Conservation (phyloP, 78 protist species). For the Emiliania huxleyi region DNA sequence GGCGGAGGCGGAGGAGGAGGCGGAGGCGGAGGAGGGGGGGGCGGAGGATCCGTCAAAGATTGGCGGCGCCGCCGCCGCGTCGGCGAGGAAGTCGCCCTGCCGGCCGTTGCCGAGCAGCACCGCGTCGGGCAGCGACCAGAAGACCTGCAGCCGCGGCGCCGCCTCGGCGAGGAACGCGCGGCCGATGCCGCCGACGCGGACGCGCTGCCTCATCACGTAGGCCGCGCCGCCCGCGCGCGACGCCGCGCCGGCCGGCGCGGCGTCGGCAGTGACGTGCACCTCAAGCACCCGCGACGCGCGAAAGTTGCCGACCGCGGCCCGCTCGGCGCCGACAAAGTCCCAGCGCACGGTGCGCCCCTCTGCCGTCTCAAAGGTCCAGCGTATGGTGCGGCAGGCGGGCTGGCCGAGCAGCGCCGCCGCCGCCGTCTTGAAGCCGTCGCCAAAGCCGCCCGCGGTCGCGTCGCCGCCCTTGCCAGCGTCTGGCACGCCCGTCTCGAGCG, state of each 20-base stretch:
- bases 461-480: not conserved
- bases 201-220: no score
- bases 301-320: not conserved
- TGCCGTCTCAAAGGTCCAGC: not conserved
- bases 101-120: not conserved
- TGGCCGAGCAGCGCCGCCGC: not conserved
- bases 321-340: not conserved
- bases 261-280: not conserved
- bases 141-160: not conserved
- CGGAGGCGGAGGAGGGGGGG: no score
- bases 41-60: no score
- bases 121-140: not conserved
- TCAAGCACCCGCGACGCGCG: not conserved
- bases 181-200: no score
- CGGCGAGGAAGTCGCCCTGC: not conserved
- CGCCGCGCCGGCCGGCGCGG: not conserved
- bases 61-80: not conserved
- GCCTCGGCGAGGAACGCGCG: not conserved
- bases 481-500: not conserved
- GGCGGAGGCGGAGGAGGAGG: no score
- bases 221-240: no score
- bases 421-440: slow-evolving; percentile 9
- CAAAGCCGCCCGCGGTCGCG: not conserved
- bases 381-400: not conserved
- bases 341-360: not conserved